These are phyloP conservation scores for Collybia mongolica DNA, from an alignment of 768 basidiomycete species.

Conservation along the genomic window DNA sequence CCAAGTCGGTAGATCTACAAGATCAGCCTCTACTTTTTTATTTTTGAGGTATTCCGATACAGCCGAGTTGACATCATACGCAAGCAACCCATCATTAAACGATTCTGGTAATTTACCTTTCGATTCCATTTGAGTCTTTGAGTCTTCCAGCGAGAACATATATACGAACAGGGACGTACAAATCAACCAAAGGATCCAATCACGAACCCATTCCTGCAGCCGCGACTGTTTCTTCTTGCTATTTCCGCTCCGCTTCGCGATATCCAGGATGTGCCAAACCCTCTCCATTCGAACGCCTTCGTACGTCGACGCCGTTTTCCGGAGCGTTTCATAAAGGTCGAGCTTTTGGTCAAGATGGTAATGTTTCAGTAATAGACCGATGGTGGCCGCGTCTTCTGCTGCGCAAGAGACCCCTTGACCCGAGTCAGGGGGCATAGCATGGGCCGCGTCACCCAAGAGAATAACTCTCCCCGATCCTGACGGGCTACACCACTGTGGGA, in stretches of 20 bases:
- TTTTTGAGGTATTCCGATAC: slow-evolving; percentile 20
- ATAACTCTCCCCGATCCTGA: slow-evolving; percentile 31
- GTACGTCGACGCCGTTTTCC: slow-evolving; percentile 24
- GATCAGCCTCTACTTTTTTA: no score
- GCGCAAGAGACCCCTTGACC: slow-evolving; percentile 42
- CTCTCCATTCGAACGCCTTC: slow-evolving; percentile 32
- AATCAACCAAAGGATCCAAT: slow-evolving; percentile 29
- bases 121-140: neutral
- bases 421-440: slow-evolving; percentile 41
- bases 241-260: slow-evolving; percentile 28
- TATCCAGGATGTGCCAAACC: slow-evolving; percentile 28
- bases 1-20: no score
- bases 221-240: slow-evolving; percentile 28
- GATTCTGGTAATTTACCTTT: slow-evolving; percentile 30
- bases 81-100: slow-evolving; percentile 22
- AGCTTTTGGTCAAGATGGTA: slow-evolving; percentile 14
- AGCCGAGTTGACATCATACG: slow-evolving; percentile 24
- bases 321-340: slow-evolving; percentile 12
- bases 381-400: slow-evolving; percentile 35
- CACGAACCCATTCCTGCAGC: slow-evolving; percentile 30
- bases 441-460: slow-evolving; percentile 42
- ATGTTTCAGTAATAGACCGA: slow-evolving; percentile 34
- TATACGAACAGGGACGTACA: slow-evolving; percentile 22
- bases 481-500: slow-evolving; percentile 32
- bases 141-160: no score